A percentile compares a stretch with the other conserved stretches of the same genome.
Evolutionary conservation across 176 grass and related monocot genomes (phyloP).

Genomic region (Cocos nucifera): DNA sequence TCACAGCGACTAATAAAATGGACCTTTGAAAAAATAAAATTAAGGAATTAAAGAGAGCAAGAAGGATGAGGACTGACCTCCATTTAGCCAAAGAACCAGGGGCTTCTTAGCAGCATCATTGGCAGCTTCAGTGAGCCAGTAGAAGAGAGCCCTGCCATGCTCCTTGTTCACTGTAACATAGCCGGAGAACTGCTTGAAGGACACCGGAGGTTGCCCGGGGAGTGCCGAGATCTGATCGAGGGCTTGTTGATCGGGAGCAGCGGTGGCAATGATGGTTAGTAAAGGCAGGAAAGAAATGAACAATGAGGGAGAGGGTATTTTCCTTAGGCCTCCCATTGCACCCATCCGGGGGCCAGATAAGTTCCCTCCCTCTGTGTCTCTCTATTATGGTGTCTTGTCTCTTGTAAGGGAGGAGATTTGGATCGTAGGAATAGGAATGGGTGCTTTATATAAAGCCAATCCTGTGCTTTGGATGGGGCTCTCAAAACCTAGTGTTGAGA

Average conservation of each 20-base stretch:
- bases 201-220: conserved; percentile 72
- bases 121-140: conserved; percentile 88
- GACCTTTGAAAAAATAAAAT: conserved; percentile 10
- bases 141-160: conserved; percentile 84
- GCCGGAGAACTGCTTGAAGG: conserved; percentile 75
- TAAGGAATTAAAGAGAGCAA: neutral
- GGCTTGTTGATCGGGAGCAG: conserved; percentile 24
- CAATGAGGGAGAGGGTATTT: neutral
- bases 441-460: too few relatives aligned
- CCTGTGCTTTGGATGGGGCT: too few relatives aligned
- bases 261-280: neutral
- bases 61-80: conserved; percentile 34
- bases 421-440: too few relatives aligned
- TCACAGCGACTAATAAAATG: conserved; percentile 5
- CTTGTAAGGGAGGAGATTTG: too few relatives aligned
- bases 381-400: neutral
- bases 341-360: neutral
- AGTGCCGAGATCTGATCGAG: conserved; percentile 48
- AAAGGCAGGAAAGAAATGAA: conserved; percentile 1
- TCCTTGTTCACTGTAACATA: conserved; percentile 69
- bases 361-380: neutral
- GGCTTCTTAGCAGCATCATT: conserved; percentile 49
- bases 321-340: neutral
- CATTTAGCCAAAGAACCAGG: conserved; percentile 97
- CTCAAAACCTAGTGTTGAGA: too few relatives aligned